Evolutionary conservation across 2,329 filamentous ascomycete genomes (phyloP).

Genomic region (Trichoderma sp.): DNA sequence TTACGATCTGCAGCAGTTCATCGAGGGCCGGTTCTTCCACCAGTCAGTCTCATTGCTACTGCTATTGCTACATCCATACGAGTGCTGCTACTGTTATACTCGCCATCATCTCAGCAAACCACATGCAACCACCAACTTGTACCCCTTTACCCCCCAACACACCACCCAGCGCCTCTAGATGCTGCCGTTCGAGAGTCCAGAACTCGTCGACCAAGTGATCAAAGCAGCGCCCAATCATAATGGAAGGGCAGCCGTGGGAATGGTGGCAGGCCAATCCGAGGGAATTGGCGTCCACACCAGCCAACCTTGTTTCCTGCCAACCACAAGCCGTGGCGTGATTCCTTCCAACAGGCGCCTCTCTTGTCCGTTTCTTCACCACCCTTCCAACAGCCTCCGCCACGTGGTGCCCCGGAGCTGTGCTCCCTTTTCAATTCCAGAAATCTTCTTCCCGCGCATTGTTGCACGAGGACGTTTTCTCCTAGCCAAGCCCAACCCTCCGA

Average conservation of each 20-base stretch:
- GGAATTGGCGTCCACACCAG: not conserved
- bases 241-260: not conserved
- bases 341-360: not conserved
- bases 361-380: not conserved
- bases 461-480: not conserved
- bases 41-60: not conserved
- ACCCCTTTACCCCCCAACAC: not conserved
- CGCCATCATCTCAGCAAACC: not conserved
- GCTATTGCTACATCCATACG: not conserved
- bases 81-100: not conserved
- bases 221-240: not conserved
- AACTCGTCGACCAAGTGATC: not conserved
- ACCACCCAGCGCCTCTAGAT: not conserved
- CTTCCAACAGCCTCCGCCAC: slow-evolving; percentile 9
- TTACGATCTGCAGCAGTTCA: not conserved
- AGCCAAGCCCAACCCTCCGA: not conserved
- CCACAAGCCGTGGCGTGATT: slow-evolving; percentile 11
- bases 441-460: not conserved
- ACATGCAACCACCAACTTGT: not conserved
- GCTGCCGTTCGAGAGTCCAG: not conserved
- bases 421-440: slow-evolving; percentile 10
- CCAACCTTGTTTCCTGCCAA: not conserved
- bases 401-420: slow-evolving; percentile 1
- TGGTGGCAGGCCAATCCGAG: not conserved
- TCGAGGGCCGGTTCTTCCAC: not conserved